Conservation (phyloP, 1,139 yeast species). For the Yamadazyma membranifaciens region DNA sequence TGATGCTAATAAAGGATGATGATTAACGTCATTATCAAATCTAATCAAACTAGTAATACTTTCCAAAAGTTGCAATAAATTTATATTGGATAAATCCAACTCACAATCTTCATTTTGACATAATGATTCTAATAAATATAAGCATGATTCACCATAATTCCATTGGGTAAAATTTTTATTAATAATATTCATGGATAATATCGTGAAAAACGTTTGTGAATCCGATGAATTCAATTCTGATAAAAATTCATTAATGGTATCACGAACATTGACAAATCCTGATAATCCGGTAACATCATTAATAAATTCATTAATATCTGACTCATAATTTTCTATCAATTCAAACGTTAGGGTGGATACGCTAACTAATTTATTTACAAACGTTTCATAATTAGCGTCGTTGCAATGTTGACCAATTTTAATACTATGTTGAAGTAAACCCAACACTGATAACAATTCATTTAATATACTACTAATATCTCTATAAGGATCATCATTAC, state of each 20-base stretch:
- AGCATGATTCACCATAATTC: constrained; percentile 36
- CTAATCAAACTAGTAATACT: constrained; percentile 2
- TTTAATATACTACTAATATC: constrained; percentile 12
- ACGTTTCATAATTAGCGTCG: constrained; percentile 11
- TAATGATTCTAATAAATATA: constrained; percentile 40
- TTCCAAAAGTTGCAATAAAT: constrained; percentile 22
- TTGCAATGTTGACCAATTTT: constrained; percentile 15
- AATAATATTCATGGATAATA: constrained; percentile 19
- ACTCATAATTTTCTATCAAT: constrained; percentile 30
- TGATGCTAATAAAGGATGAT: constrained; percentile 35
- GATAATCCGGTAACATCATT: constrained; percentile 70
- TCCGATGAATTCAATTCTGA: constrained; percentile 43
- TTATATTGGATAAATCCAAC: constrained; percentile 14
- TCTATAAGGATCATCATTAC: constrained; percentile 5
- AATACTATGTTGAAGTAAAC: constrained; percentile 26
- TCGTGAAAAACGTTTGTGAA: constrained; percentile 26
- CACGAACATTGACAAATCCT: constrained; percentile 48
- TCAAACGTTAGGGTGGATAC: constrained; percentile 27
- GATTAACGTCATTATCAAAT: constrained; percentile 1
- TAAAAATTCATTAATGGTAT: constrained; percentile 50
- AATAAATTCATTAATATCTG: constrained; percentile 67
- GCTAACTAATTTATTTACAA: constrained; percentile 23
- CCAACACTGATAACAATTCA: constrained; percentile 10
- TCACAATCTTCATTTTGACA: constrained; percentile 46
- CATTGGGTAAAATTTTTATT: constrained; percentile 15